Conservation (phyloP, 495 filamentous ascomycete genomes). For the Acidomyces sp. region DNA sequence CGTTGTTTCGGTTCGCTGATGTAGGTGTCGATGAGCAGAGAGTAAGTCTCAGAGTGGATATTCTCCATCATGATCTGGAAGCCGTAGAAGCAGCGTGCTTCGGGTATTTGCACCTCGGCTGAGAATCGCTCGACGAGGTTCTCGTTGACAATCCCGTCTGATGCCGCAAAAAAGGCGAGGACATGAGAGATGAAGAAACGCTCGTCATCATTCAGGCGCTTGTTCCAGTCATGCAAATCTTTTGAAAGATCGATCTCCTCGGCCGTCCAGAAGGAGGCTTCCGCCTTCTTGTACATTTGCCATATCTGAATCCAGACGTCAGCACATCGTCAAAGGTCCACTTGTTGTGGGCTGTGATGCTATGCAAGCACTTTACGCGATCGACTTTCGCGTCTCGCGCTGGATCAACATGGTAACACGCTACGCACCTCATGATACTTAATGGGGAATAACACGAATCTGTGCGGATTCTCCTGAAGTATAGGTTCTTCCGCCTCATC, state of each 20-base stretch:
- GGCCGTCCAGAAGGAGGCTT: conserved; percentile 98
- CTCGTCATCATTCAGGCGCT: conserved; percentile 90
- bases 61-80: conserved; percentile 99
- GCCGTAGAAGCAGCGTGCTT: conserved; percentile 98
- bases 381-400: too few relatives aligned
- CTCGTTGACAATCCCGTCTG: conserved; percentile 98
- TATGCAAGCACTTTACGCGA: conserved; percentile 57
- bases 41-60: conserved; percentile 99
- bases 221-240: conserved; percentile 98
- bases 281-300: conserved; percentile 99
- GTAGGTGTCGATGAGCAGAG: conserved; percentile 97
- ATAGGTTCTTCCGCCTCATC: conserved; percentile 77
- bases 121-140: conserved; percentile 97
- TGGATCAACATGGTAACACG: too few relatives aligned
- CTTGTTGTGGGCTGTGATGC: too few relatives aligned
- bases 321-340: conserved; percentile 20
- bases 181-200: conserved; percentile 97
- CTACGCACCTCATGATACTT: conserved; percentile 95
- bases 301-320: conserved; percentile 56
- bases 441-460: conserved; percentile 96
- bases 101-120: conserved; percentile 90
- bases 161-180: conserved; percentile 98
- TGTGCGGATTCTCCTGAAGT: conserved; percentile 87
- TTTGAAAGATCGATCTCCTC: conserved; percentile 99
- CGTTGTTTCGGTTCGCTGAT: conserved; percentile 97